These are phyloP conservation scores for Sarocladiaceae sp. DNA, from an alignment of 2,329 filamentous ascomycete genomes.

Conservation along the genomic window DNA sequence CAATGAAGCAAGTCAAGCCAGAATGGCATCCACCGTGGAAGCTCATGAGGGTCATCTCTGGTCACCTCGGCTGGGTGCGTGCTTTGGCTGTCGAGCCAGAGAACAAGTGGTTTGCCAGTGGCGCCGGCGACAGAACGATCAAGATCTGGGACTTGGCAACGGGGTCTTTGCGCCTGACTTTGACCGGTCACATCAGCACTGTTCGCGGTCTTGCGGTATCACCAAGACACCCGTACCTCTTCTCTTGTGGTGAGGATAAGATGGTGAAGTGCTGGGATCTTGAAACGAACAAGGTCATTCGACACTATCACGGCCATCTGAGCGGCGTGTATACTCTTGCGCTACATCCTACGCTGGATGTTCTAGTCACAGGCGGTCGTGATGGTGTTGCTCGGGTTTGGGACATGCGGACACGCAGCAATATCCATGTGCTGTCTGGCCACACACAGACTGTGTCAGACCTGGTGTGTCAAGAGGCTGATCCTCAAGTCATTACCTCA, in stretches of 20 bases:
- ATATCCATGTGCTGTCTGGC: slow-evolving; percentile 87
- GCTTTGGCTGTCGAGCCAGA: slow-evolving; percentile 87
- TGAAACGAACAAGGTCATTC: slow-evolving; percentile 98
- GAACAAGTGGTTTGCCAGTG: slow-evolving; percentile 96
- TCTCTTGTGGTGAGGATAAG: slow-evolving; percentile 97
- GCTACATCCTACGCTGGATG: slow-evolving; percentile 91
- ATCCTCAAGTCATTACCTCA: slow-evolving; percentile 91
- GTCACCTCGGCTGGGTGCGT: slow-evolving; percentile 93
- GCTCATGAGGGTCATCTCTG: slow-evolving; percentile 94
- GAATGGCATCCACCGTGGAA: slow-evolving; percentile 99
- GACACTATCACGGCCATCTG: slow-evolving; percentile 95
- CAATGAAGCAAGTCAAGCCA: slow-evolving; percentile 57
- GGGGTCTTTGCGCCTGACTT: slow-evolving; percentile 75
- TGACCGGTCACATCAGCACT: slow-evolving; percentile 92
- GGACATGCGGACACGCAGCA: slow-evolving; percentile 97
- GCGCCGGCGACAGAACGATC: slow-evolving; percentile 92
- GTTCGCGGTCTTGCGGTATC: slow-evolving; percentile 90
- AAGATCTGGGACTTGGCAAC: slow-evolving; percentile 98
- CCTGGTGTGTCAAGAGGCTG: slow-evolving; percentile 89
- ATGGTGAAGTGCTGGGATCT: slow-evolving; percentile 99
- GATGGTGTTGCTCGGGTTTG: slow-evolving; percentile 94
- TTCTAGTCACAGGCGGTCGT: slow-evolving; percentile 89
- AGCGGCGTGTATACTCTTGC: slow-evolving; percentile 92
- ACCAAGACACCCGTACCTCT: slow-evolving; percentile 90
- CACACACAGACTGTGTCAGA: slow-evolving; percentile 89